Evolutionary conservation across 768 basidiomycete genomes (phyloP).

Genomic region (Lentinus brumalis): DNA sequence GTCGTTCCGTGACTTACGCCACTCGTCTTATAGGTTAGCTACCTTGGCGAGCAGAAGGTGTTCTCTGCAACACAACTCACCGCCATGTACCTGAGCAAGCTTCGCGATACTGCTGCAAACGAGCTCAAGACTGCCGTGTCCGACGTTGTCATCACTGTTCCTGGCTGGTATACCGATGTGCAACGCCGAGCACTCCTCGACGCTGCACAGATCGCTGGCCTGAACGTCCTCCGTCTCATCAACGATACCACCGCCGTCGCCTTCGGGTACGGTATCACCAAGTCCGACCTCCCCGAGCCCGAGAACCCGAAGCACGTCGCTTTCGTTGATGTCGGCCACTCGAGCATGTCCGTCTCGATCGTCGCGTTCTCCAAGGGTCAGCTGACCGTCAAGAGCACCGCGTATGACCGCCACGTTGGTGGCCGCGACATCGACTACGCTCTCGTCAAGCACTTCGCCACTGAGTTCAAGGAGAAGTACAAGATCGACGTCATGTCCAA

Average conservation of each 20-base stretch:
- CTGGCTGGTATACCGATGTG: slow-evolving; percentile 94
- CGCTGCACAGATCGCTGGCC: slow-evolving; percentile 85
- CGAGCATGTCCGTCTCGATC: slow-evolving; percentile 82
- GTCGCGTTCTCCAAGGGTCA: slow-evolving; percentile 95
- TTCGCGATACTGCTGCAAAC: slow-evolving; percentile 80
- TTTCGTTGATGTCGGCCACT: slow-evolving; percentile 96
- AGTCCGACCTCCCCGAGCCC: slow-evolving; percentile 88
- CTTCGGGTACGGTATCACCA: slow-evolving; percentile 98
- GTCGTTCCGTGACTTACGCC: slow-evolving; percentile 15
- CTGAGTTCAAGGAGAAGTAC: slow-evolving; percentile 95
- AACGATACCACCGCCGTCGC: slow-evolving; percentile 97
- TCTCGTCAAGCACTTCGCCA: slow-evolving; percentile 84
- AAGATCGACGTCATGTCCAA: slow-evolving; percentile 92
- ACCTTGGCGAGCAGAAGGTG: slow-evolving; percentile 75
- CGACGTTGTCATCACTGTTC: slow-evolving; percentile 94
- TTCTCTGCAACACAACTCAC: slow-evolving; percentile 92
- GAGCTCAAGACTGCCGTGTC: slow-evolving; percentile 88
- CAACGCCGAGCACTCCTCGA: slow-evolving; percentile 91
- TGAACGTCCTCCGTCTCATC: slow-evolving; percentile 92
- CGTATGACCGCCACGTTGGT: slow-evolving; percentile 92
- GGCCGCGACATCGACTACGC: slow-evolving; percentile 96
- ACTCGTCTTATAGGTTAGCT: slow-evolving; percentile 66
- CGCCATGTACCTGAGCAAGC: slow-evolving; percentile 88
- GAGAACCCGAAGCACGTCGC: slow-evolving; percentile 85
- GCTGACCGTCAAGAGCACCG: slow-evolving; percentile 81